Evolutionary conservation across 495 filamentous ascomycete species (phyloP).

Genomic region (Podospora fimiseda): DNA sequence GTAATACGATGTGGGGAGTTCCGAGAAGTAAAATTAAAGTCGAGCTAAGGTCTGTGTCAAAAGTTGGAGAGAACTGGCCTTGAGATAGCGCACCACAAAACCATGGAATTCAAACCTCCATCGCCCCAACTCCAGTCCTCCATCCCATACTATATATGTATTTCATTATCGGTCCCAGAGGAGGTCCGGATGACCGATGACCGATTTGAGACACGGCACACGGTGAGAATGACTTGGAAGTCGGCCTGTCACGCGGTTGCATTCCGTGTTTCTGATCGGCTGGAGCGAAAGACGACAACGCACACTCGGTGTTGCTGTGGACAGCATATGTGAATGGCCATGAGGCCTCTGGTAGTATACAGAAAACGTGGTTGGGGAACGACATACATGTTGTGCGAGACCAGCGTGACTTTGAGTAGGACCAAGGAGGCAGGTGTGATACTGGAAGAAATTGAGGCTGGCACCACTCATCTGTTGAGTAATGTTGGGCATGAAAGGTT

Average conservation of each 20-base stretch:
- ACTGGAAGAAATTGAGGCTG: not conserved
- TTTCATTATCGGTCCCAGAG: not conserved
- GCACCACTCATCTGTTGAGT: not conserved
- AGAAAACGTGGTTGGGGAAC: not conserved
- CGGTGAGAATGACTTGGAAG: not conserved
- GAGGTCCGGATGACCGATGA: not conserved
- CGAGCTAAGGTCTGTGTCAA: not conserved
- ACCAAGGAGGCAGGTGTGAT: not conserved
- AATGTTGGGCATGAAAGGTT: too few relatives aligned
- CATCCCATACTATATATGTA: not conserved
- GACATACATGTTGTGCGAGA: not conserved
- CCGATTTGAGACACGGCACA: not conserved
- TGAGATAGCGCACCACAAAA: not conserved
- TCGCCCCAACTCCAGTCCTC: not conserved
- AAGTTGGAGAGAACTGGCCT: not conserved
- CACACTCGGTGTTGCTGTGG: too few relatives aligned
- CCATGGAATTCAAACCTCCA: not conserved
- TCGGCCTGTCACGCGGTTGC: slow-evolving; percentile 1
- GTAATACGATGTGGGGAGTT: not conserved
- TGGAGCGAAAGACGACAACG: too few relatives aligned
- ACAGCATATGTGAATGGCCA: too few relatives aligned
- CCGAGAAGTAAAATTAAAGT: not conserved
- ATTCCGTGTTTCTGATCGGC: slow-evolving; percentile 2
- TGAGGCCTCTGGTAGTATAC: not conserved
- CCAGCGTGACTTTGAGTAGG: not conserved